Conservation (phyloP, 2,329 filamentous ascomycete genomes). For the Pyricularia pennisetigena region DNA sequence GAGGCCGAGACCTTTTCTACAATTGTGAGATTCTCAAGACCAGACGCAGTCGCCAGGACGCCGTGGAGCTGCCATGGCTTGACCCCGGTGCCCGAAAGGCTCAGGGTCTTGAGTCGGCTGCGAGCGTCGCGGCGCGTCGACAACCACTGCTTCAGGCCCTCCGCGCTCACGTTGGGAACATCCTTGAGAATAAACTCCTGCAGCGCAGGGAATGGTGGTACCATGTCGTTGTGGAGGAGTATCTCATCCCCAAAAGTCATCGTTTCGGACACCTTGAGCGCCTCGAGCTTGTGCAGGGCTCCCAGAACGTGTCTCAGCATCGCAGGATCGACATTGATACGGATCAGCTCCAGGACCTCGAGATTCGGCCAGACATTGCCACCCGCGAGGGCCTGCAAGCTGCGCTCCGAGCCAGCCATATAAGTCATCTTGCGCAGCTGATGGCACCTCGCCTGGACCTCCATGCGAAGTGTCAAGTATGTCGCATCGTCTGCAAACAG, state of each 20-base stretch:
- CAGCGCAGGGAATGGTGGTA: constrained; percentile 66
- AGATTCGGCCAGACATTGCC: constrained; percentile 59
- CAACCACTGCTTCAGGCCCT: constrained; percentile 62
- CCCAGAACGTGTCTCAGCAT: constrained; percentile 63
- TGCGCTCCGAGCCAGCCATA: constrained; percentile 64
- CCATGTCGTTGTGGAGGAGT: constrained; percentile 51
- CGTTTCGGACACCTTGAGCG: constrained; percentile 65
- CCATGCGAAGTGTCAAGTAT: constrained; percentile 68
- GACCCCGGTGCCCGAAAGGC: constrained; percentile 63
- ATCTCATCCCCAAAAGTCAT: constrained; percentile 65
- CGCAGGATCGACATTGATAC: constrained; percentile 58
- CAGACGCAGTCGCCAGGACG: constrained; percentile 46
- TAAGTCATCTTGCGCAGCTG: constrained; percentile 88
- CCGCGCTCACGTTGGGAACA: constrained; percentile 59
- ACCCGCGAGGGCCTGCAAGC: constrained; percentile 59
- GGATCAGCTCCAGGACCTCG: constrained; percentile 62
- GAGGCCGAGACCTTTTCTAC: constrained; percentile 38
- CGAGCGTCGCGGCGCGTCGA: constrained; percentile 44
- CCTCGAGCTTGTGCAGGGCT: constrained; percentile 55
- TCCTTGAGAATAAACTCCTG: constrained; percentile 65
- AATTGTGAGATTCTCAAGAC: constrained; percentile 46
- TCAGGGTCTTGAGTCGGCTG: constrained; percentile 55
- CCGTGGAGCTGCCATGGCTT: constrained; percentile 50
- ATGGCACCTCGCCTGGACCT: constrained; percentile 74
- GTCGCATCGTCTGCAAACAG: constrained; percentile 72